Base-by-base conservation (phyloP, 257 asterid genomes). In the Cordia subcordata region DNA sequence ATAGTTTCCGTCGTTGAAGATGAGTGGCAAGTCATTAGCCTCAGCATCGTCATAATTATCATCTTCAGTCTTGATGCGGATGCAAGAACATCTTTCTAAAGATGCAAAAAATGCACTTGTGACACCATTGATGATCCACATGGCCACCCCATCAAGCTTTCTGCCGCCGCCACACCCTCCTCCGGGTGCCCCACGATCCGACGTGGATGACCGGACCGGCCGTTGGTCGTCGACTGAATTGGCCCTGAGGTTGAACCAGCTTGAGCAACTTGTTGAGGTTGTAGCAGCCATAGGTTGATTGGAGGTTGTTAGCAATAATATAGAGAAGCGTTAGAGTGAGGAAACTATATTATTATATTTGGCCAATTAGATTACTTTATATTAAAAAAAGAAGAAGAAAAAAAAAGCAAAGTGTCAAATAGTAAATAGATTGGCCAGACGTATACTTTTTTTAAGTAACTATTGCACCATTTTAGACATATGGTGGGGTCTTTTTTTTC, bases 21-120 rank as follows among this genome's bases (percentile, higher is more conserved):
- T 83, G 73, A 86, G 57, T 0, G 95, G 94, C 68, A 82, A 45
- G 54, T 79, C 79, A 67, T 80, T 69, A 14, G 67, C n/a, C 70
- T 19, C 44, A 44, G 79, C 94, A 1, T 79, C 94, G n/a, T 82
- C 79, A 44, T 60, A 67, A 9, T 72, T 79, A 47, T 84, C 94
- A 45, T 79, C 96, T 4, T 72, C 49, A 1, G 94, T 85, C 10
- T 90, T 60, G 17, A 88, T 79, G 45, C 90, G 82, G 50, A 88
- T 85, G 78, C 96, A 88, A 11, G 94, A 88, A 62, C 94, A 88
- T 39, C 85, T 77, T n/a, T 88, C 90, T 57, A 88, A 55, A 22
- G 96, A 88, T 0, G 90, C 94, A 55, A 88, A 88, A 45, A 88
- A 88, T 3, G 82, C 96, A 4, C 72, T 76, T 8, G 94, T 69